phyloP scores from a whole-genome alignment of 306 rosid species.

The Lablab purpureus region DNA sequence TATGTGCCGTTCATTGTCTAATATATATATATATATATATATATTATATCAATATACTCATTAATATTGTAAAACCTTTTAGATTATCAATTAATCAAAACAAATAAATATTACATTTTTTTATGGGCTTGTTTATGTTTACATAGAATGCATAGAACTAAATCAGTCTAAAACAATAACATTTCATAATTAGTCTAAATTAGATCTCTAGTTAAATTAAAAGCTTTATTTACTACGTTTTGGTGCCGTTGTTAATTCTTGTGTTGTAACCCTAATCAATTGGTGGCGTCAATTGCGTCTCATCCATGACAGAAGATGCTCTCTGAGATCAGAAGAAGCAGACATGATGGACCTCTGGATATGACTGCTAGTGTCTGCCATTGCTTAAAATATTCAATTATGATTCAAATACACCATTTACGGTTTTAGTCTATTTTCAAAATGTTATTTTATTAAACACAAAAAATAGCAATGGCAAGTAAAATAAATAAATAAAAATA shows the following conservation, averaged over 20 bases:
- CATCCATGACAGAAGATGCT: background rate
- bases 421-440: background rate
- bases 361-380: background rate
- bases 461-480: background rate
- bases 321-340: background rate
- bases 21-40: too few relatives aligned
- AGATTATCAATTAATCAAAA: too few relatives aligned
- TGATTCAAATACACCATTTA: background rate
- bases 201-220: background rate
- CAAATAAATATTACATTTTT: too few relatives aligned
- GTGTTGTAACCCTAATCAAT: background rate
- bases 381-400: background rate
- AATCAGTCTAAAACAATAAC: too few relatives aligned
- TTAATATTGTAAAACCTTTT: too few relatives aligned
- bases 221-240: background rate
- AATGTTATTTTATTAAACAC: background rate
- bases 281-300: background rate
- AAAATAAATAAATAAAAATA: background rate
- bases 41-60: too few relatives aligned
- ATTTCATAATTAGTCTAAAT: too few relatives aligned
- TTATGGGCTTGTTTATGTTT: too few relatives aligned
- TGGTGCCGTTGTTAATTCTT: background rate
- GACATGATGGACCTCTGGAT: background rate
- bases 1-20: too few relatives aligned
- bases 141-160: too few relatives aligned